Evolutionary conservation across 148 eudicot genomes (phyloP).

Genomic region (Oxyria digyna): DNA sequence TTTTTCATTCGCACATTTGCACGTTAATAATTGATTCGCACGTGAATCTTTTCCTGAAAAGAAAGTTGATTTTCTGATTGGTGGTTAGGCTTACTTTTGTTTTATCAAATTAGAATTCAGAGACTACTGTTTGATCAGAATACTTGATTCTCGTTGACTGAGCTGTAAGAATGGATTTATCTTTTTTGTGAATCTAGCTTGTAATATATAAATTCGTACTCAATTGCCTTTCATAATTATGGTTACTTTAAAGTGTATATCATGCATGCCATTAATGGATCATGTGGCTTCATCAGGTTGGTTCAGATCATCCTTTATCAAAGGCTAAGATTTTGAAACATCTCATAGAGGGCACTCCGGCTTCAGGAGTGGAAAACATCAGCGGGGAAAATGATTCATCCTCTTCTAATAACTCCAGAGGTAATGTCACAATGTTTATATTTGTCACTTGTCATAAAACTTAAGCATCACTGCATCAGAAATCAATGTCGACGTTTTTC

Average conservation of each 20-base stretch:
- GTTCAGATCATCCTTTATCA: slow-evolving; percentile 49
- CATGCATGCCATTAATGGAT: not conserved
- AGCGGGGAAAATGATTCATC: slow-evolving; percentile 33
- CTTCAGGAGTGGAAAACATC: slow-evolving; percentile 40
- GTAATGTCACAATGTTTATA: slow-evolving; percentile 12
- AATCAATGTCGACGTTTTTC: not conserved
- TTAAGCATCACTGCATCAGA: not conserved
- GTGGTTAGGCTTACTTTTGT: not conserved
- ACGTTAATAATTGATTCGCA: no score
- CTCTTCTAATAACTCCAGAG: slow-evolving; percentile 21
- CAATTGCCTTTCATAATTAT: not conserved
- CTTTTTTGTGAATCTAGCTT: not conserved
- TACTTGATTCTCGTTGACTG: not conserved
- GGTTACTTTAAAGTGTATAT: not conserved
- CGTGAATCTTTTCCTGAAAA: no score
- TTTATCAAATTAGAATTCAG: not conserved
- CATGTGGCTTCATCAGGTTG: slow-evolving; percentile 28
- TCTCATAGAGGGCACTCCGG: slow-evolving; percentile 72
- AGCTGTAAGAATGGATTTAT: not conserved
- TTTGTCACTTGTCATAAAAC: not conserved
- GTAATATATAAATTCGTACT: not conserved
- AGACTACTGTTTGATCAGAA: not conserved
- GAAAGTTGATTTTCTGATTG: not conserved
- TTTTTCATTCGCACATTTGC: no score
- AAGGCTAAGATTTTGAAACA: slow-evolving; percentile 35